Base-by-base conservation (phyloP, 768 basidiomycete species). In the Gautieria morchelliformis region DNA sequence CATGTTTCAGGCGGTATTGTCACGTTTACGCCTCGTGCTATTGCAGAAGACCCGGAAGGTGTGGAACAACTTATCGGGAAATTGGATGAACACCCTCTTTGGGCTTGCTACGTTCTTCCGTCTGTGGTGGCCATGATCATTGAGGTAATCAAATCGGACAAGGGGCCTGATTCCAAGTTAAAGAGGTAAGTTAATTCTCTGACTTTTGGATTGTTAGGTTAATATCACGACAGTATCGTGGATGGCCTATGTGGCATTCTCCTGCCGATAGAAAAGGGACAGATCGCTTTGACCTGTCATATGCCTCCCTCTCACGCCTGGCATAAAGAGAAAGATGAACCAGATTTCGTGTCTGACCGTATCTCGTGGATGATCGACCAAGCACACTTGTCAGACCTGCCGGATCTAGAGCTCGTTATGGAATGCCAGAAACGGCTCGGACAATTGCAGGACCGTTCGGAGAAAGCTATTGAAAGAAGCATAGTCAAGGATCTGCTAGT, bases 81-180 rank as follows among this genome's bases (percentile, higher is more conserved):
- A 62, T 67, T 86, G 14, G 67, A 72, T 55, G 72, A 76, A 41
- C 87, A 89, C 63, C 83, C 82, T 22, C 64, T 84, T 17, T 91
- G 87, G 87, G 70, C 71, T 11, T 80, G 80, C 53, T 89, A 84
- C 64, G 71, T 91, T 22, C 64, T 83, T 7, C 87, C 89, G 8
- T 74, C 78, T 53, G 80, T 80, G 17, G 68, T 91, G 30, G 86
- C 49, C 10, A 56, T 37, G 40, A 14, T 61, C n/a, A 33, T 53
- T 1, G n/a, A 58, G 15, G 52, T 52, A 4, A 35, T 53, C 42
- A 59, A 52, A n/a, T 33, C 37, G 20, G 47, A 57, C 12, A 3
- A 19, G 7, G 30, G 37, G 19, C 22, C 37, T 15, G 11, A 55
- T 33, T 33, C 48, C 6, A 44, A 45, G 53, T 46, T 55, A 14